Base-by-base conservation (phyloP, 2,329 filamentous ascomycete genomes). In the Ascochyta pisi region DNA sequence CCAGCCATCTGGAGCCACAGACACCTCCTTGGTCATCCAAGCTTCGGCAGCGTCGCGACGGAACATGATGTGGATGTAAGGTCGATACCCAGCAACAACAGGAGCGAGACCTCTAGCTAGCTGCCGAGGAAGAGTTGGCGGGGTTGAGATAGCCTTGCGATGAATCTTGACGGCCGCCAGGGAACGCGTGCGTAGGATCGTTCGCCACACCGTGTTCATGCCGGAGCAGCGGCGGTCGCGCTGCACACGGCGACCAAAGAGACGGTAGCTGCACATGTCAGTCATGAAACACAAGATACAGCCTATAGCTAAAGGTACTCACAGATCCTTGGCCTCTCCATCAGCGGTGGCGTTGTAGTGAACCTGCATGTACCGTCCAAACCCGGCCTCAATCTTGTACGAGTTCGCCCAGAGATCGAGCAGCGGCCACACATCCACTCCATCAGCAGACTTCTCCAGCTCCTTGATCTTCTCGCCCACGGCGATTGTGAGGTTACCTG, bases 291-390 rank as follows among this genome's bases (percentile, higher is more conserved):
- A 31, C 9, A 13, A 31, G 12, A 29, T 2, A 4, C 12, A 5
- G 12, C 29, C 3, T 29, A 29, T 19, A 26, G 24, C 24, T 8
- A 6, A 15, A 31, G 29, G 4, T 31, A 63, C 67, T 61, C 53
- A 69, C 67, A 73, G 49, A 38, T 73, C 70, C 50, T 72, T 73
- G 7, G 67, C 65, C 29, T 73, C 69, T 2, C 67, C 68, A 37
- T 73, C 69, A 6, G n/a, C n/a, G 31, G 60, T 54, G 3, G 64
- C 58, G 3, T 49, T 16, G 33, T 68, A 68, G 4, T 31, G 13
- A 3, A 9, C 22, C 15, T 57, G 54, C n/a, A 61, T 38, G 27
- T 73, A 73, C 6, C 69, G 61, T 8, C 70, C 69, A 34, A 73
- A 72, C 3, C 66, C 69, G 9, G 67, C 66, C 43, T 70, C 62